Evolutionary conservation across 371 early-diverging fungal genomes (phyloP), one percentile per base, ranked within the genome.

Genomic region (Zancudomyces culisetae): DNA sequence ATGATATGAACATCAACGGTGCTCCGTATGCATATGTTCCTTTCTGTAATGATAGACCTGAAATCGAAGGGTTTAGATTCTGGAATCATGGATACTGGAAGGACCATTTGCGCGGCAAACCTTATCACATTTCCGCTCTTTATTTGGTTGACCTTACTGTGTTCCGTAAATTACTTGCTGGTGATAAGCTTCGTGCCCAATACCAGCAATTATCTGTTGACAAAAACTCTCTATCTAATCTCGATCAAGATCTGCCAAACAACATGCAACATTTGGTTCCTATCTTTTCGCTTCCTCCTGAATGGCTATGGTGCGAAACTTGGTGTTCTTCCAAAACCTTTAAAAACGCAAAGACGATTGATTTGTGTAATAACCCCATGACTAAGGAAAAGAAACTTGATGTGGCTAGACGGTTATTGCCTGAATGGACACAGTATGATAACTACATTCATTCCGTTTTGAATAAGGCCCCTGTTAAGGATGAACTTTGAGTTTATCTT

Each of bases 301-400:
- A 92, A 55, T 96, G 96, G 96, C 69, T 87, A 21, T 87, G 88
- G 85, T 96, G 96, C 58, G 92, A 93, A 68, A 96, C 96, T 3
- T 96, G 96, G 94, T 96, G 96, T 62, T 78, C 82, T 28, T 90
- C 91, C 55, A 80, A 75, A 47, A 76, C 79, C 3, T 64, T 92
- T 43, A 71, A 69, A 28, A 78, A 52, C 18, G 96, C 96, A 2
- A 92, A 90, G 68, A 92, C 96, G 0, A 96, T 96, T 59, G 96
- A 96, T 66, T 66, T 96, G 81, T 93, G 96, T 73, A 95, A 93
- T 62, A 93, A 95, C 66, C 96, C 96, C 0, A 67, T 90, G 66
- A 93, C 93, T 23, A 93, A 90, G 61, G 96, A 95, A 53, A 91
- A 92, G 4, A 95, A 95, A 66, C 71, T 95, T 8, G 87, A 90